phyloP scores from a whole-genome alignment of 768 basidiomycete genomes.

The Mycena polygramma region DNA sequence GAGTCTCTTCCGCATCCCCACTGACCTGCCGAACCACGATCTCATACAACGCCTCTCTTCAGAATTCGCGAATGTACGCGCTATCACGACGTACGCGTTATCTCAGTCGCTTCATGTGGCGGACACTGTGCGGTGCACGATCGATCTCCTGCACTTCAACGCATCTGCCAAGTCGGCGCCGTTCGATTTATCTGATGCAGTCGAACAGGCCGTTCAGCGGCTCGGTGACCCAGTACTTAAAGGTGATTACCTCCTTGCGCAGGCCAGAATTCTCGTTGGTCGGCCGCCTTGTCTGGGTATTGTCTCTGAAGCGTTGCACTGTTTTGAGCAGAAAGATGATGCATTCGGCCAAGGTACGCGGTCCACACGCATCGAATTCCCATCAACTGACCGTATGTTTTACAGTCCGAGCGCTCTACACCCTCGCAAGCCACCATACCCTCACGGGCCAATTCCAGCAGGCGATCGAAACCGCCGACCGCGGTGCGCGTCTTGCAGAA shows the following conservation, averaged over 20 bases:
- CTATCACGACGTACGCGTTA: conserved; percentile 15
- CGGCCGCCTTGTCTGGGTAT: background rate
- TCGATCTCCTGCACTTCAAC: conserved; percentile 27
- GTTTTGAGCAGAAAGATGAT: conserved; percentile 18
- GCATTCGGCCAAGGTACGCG: conserved; percentile 16
- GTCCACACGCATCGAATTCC: background rate
- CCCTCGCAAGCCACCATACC: background rate
- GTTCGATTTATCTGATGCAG: conserved; percentile 10
- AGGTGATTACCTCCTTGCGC: conserved; percentile 22
- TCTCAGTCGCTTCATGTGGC: background rate
- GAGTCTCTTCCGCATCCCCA: conserved; percentile 24
- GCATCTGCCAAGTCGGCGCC: conserved; percentile 2
- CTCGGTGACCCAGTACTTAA: conserved; percentile 3
- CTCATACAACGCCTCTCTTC: conserved; percentile 18
- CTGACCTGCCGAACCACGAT: conserved; percentile 23
- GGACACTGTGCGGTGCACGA: conserved; percentile 20
- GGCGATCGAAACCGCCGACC: conserved; percentile 5
- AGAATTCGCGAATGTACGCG: conserved; percentile 22
- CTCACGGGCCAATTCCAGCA: conserved; percentile 12
- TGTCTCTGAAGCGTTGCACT: background rate
- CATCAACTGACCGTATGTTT: background rate
- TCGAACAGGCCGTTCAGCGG: background rate
- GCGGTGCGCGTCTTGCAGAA: conserved; percentile 17
- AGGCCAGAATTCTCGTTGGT: conserved; percentile 10
- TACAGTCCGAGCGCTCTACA: conserved; percentile 14